Evolutionary conservation across 2,329 filamentous ascomycete genomes (phyloP), one percentile per base, ranked within the genome.

Genomic region (Aureobasidium musti): DNA sequence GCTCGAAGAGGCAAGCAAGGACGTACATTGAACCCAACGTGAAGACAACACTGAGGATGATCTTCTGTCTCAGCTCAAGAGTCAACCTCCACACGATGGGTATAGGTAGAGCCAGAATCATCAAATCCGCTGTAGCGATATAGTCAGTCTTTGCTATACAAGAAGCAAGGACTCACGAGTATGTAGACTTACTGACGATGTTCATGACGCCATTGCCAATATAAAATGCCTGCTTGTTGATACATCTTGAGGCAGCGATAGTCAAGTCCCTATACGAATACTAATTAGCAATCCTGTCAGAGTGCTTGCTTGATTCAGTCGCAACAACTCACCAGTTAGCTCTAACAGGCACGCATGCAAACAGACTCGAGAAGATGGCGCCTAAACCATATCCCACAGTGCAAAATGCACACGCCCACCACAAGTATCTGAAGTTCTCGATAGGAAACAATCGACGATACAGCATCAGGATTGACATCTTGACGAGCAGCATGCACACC

Each of bases 91-190:
- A 71, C 26, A 88, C 71, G 63, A 84, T 75, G 0, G 86, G 85
- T 69, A 88, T 79, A 1, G 85, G 84, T n/a, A 88, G 82, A 6
- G 79, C 72, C 35, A 88, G 82, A 71, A 89, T 87, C 77, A 85
- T 79, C 2, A 87, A 49, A 69, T 88, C 86, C 21, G 49, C 63
- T 66, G 13, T 26, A 3, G 35, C 13, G 35, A 41, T 1, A 28
- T 3, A 5, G 19, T 53, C 5, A 50, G 60, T n/a, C 10, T 28
- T 30, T 39, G 23, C 11, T 6, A 19, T 7, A 2, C 1, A 3
- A 2, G n/a, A 33, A 19, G 33, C 7, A 35, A 35, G 33, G 8
- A 35, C 2, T 35, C 10, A 21, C 11, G 41, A 33, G 5, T 4
- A 19, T 7, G 2, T n/a, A 56, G n/a, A 54, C 59, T 52, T 13